These are phyloP conservation scores for Encephalitozoon hellem DNA, from an alignment of 371 early-diverging fungal genomes.

Conservation along the genomic window DNA sequence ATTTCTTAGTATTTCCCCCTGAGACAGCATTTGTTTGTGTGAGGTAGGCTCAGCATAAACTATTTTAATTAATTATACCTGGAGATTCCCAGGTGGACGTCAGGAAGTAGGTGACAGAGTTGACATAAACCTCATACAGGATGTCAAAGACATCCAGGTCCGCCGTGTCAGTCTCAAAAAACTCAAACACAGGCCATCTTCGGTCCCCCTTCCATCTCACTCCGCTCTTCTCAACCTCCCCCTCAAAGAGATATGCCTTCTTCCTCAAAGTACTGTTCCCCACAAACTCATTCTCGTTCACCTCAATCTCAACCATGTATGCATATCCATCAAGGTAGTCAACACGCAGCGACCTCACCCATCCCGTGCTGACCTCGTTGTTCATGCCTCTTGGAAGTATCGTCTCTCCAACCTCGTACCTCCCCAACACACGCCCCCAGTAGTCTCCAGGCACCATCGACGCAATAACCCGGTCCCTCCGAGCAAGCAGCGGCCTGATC, in stretches of 20 bases:
- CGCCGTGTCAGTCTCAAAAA: conserved; percentile 33
- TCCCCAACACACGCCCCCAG: conserved; percentile 7
- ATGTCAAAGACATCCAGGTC: conserved; percentile 50
- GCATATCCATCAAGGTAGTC: conserved; percentile 45
- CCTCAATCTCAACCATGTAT: conserved; percentile 37
- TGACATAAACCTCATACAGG: conserved; percentile 50
- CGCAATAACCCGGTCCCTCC: conserved; percentile 6
- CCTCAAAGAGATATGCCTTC: conserved; percentile 24
- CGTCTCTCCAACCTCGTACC: neutral
- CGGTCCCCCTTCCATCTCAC: conserved; percentile 45
- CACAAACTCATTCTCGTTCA: conserved; percentile 48
- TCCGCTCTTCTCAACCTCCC: conserved; percentile 15
- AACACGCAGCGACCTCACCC: conserved; percentile 43
- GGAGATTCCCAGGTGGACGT: neutral
- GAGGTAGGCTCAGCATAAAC: neutral
- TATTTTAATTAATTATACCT: neutral
- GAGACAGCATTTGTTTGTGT: conserved; percentile 31
- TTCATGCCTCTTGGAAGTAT: conserved; percentile 1
- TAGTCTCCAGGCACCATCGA: neutral
- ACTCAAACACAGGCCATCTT: conserved; percentile 34
- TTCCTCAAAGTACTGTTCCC: conserved; percentile 41
- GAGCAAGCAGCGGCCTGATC: conserved; percentile 15
- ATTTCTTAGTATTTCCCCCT: conserved; percentile 44
- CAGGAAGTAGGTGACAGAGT: conserved; percentile 31
- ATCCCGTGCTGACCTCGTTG: neutral